Conservation (phyloP, 345 rosid genomes). For the Jatropha curcas region DNA sequence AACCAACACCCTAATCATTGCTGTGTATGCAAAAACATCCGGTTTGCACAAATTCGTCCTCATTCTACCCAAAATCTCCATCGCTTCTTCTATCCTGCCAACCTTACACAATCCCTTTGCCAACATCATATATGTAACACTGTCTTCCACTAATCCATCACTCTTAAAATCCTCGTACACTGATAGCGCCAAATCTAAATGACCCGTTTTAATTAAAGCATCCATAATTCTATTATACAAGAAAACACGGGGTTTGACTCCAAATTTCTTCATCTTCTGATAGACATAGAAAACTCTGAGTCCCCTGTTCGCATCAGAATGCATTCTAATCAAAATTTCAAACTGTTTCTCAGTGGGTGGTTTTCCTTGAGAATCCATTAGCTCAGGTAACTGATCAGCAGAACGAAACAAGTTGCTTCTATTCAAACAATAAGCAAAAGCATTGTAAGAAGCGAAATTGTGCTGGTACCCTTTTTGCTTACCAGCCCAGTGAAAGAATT, state of each 20-base stretch:
- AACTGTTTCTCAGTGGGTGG: constrained; percentile 81
- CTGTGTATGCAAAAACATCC: constrained; percentile 84
- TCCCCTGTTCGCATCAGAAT: constrained; percentile 74
- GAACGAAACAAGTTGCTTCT: constrained; percentile 62
- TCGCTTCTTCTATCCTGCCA: constrained; percentile 60
- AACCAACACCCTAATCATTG: constrained; percentile 68
- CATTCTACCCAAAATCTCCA: constrained; percentile 65
- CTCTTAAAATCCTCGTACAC: constrained; percentile 82
- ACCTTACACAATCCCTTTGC: constrained; percentile 78
- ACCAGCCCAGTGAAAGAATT: constrained; percentile 94
- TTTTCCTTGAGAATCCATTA: constrained; percentile 85
- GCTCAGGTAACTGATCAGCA: constrained; percentile 83
- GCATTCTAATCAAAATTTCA: constrained; percentile 94
- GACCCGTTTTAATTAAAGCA: constrained; percentile 57
- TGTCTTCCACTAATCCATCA: constrained; percentile 72
- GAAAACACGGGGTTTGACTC: constrained; percentile 64
- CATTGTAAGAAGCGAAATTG: constrained; percentile 78
- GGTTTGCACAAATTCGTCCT: constrained; percentile 67
- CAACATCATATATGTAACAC: constrained; percentile 72
- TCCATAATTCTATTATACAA: constrained; percentile 82
- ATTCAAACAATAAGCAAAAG: constrained; percentile 81
- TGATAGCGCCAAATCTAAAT: constrained; percentile 67
- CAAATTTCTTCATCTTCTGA: constrained; percentile 86
- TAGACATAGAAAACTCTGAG: constrained; percentile 76
- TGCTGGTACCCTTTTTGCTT: constrained; percentile 83